Evolutionary conservation across 2,329 filamentous ascomycete species (phyloP), one percentile per base, ranked within the genome.

Genomic region (Neofusicoccum sp.): DNA sequence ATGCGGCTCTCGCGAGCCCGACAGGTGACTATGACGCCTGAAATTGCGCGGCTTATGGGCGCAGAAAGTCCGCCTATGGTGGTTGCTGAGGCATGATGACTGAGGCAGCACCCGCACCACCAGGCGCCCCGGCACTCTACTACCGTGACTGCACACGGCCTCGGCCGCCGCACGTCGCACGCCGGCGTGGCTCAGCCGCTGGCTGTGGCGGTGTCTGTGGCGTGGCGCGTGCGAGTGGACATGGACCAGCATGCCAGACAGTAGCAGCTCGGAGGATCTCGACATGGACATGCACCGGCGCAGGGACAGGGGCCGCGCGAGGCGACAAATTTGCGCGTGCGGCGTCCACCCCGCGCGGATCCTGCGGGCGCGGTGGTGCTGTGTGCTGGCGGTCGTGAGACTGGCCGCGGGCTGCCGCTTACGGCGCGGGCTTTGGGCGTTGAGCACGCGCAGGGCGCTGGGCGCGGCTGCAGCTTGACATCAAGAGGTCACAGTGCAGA

Each of bases 401-500:
- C 48, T 28, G n/a, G 47, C 14, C 11, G 31, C 20, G n/a, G 24
- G 47, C 14, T 43, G 36, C 51, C 51, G 51, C 51, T 56, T 43
- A 33, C 43, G 26, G 36, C 51, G 51, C 51, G 4, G 20, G 20
- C 20, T 20, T 20, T 20, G 20, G 20, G 20, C 20, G 20, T 20
- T 20, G 20, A 20, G 1, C n/a, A n/a, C 34, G 16, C 33, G 14
- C 33, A 12, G 11, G n/a, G 31, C 12, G 16, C 31, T 6, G 33
- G 34, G 24, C 34, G 24, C 31, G 12, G 26, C 38, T 56, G 51
- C 51, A 56, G 36, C 31, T 38, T 56, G 51, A 56, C 51, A 56
- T 56, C 51, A 56, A 56, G 51, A 56, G 43, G 51, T 56, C 51
- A 56, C 51, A 43, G 51, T 56, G 51, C 51, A 56, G 51, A 33